Evolutionary conservation across 2,329 filamentous ascomycete species (phyloP).

Genomic region (Fusarium euwallaceae): DNA sequence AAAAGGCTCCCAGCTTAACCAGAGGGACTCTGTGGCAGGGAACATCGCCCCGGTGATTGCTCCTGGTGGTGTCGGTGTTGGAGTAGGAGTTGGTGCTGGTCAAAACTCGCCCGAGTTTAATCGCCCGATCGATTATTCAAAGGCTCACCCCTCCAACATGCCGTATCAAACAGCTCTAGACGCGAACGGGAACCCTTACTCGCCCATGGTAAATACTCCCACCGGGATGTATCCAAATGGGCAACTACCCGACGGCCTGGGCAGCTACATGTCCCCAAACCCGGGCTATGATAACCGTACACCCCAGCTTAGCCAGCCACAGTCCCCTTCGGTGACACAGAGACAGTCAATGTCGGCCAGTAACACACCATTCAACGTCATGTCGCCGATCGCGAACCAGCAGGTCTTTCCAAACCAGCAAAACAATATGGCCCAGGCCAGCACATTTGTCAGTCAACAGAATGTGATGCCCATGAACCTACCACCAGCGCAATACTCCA

Average conservation of each 20-base stretch:
- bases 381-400: constrained; percentile 66
- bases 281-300: constrained; percentile 50
- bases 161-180: constrained; percentile 63
- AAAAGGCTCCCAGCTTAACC: constrained; percentile 81
- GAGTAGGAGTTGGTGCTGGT: constrained; percentile 26
- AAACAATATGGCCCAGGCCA: constrained; percentile 60
- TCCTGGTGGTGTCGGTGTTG: constrained; percentile 40
- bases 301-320: constrained; percentile 41
- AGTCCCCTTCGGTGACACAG: constrained; percentile 57
- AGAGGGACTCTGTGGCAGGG: constrained; percentile 70
- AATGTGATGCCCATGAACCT: constrained; percentile 74
- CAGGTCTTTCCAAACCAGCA: constrained; percentile 63
- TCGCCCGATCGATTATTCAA: constrained; percentile 57
- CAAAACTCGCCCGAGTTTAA: constrained; percentile 63
- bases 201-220: constrained; percentile 60
- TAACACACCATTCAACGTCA: constrained; percentile 63
- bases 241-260: constrained; percentile 51
- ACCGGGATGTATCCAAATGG: constrained; percentile 49
- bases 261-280: constrained; percentile 58
- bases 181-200: constrained; percentile 59
- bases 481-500: constrained; percentile 70
- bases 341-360: constrained; percentile 63
- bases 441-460: constrained; percentile 69
- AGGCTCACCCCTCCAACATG: constrained; percentile 55
- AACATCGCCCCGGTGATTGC: constrained; percentile 56